These are phyloP conservation scores for Thelonectria blattea DNA, from an alignment of 2,329 filamentous ascomycete species.

Conservation along the genomic window DNA sequence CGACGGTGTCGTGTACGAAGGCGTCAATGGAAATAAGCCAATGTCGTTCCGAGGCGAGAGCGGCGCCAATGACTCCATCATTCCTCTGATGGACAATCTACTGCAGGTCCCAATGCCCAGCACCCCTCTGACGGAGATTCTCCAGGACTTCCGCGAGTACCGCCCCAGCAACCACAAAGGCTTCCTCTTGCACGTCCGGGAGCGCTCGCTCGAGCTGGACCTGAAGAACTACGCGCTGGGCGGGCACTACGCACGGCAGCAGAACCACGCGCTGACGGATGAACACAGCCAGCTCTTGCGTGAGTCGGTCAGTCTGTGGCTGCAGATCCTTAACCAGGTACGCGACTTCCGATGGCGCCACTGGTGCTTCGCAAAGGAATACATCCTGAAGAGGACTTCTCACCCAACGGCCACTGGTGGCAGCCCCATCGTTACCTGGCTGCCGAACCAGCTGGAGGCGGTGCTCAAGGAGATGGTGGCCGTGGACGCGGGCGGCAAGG, in stretches of 20 bases:
- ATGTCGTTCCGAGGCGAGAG: constrained; percentile 89
- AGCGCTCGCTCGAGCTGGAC: constrained; percentile 54
- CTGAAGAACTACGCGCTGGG: constrained; percentile 65
- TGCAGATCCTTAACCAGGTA: constrained; percentile 73
- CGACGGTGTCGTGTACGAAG: constrained; percentile 87
- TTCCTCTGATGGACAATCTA: constrained; percentile 88
- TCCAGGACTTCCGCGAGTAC: constrained; percentile 88
- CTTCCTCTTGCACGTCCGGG: constrained; percentile 76
- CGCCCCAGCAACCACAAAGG: constrained; percentile 86
- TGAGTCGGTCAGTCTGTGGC: constrained; percentile 64
- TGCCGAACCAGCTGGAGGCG: constrained; percentile 80
- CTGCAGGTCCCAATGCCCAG: constrained; percentile 85
- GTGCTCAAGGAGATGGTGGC: constrained; percentile 74
- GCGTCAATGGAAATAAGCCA: constrained; percentile 72
- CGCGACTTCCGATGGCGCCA: constrained; percentile 84
- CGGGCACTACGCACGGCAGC: constrained; percentile 21
- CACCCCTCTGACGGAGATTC: constrained; percentile 86
- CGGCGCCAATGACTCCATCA: constrained; percentile 93
- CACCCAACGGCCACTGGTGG: constrained; percentile 83
- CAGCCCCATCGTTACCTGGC: constrained; percentile 82
- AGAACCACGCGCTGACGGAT: constrained; percentile 23
- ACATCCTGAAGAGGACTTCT: constrained; percentile 78
- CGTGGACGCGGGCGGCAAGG: constrained; percentile 52
- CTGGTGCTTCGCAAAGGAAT: constrained; percentile 86
- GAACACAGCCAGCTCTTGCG: constrained; percentile 53